Base-by-base conservation (phyloP, 2,329 filamentous ascomycete species). In the Penicillium sp. region DNA sequence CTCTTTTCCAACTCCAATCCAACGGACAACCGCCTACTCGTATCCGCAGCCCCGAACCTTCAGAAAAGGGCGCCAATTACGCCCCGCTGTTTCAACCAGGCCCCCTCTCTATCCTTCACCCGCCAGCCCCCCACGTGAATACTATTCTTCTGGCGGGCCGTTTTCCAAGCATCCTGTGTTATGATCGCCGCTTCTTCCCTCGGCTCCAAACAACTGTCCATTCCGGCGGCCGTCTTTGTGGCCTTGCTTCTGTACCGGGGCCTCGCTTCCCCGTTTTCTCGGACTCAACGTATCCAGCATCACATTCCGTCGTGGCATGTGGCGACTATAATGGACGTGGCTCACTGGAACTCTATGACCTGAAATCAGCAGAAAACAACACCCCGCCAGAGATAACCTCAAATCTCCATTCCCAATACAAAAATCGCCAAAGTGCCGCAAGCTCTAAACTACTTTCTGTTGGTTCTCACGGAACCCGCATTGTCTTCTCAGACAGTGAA, bases 251-350 rank as follows among this genome's bases (percentile, higher is more conserved):
- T 0, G 76, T 92, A 9, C 88, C 76, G 36, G 67, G 70, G 4
- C 82, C 85, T 11, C 68, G 61, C 55, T 75, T 87, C 18, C 83
- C 85, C n/a, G 61, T 72, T 4, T 64, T 66, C 38, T 65, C 66
- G 3, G 62, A 65, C 38, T 63, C 66, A 1, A 10, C 72, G 79
- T 50, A 81, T 83, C 52, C 80, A 80, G 59, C 77, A 85, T 11
- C 76, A 71, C 58, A 87, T 43, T 92, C 88, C 0, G 74, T 97
- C 24, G 83, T 96, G 48, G 90, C 91, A 2, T 90, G 89, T 38
- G 93, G 92, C 5, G 90, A 93, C 68, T 97, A 97, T 76, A 95
- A 94, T 64, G 91, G 89, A 31, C 92, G 94, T 71, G 93, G 93
- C 0, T 92, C 89, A 0, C 78, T 97, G 2, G 93, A 97, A 68